Base-by-base conservation (phyloP, 1,284 basidiomycete species). In the Psilocybe mexicana region DNA sequence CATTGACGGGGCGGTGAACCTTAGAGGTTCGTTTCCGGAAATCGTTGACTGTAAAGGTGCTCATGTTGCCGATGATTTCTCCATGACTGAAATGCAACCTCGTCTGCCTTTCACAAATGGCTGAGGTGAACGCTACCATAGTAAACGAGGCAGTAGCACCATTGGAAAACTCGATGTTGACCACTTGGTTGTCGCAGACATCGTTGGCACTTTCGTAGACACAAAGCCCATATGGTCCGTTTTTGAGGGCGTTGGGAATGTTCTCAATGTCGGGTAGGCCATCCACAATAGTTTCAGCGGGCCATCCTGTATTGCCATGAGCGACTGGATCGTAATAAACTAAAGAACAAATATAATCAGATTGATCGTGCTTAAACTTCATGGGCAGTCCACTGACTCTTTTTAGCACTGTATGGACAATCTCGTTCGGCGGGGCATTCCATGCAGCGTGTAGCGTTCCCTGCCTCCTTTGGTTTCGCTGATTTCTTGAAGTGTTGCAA, bases 401-500 rank as follows among this genome's bases (percentile, higher is more conserved):
- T 89, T 78, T 92, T 93, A 26, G 93, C 92, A 63, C 90, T 92
- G 72, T 93, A 94, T 2, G 90, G 79, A 65, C 92, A 94, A 36
- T 88, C 81, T 26, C 76, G 75, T 71, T 92, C 86, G 18, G 83
- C 75, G 0, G 85, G 76, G 72, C 92, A 94, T 18, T 92, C 88
- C 30, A 90, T 69, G 69, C 92, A 94, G 33, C 86, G 80, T 6
- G 76, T 85, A 0, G 87, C 87, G 38, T 75, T 67, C 2, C 87
- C 88, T 3, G 92, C 91, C 45, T 76, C 79, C 1, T 69, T 62
- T 1, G 92, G 93, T 70, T 94, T 94, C 14, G 73, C 76, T 4
- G 80, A 81, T 63, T 86, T 87, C 63, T 82, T 85, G 74, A 94
- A 94, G 66, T 94, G 93, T 54, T 83, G 81, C 25, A 94, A 74